These are phyloP conservation scores for Aspergillus cavernicola DNA, from an alignment of 495 filamentous ascomycete genomes.

Conservation along the genomic window DNA sequence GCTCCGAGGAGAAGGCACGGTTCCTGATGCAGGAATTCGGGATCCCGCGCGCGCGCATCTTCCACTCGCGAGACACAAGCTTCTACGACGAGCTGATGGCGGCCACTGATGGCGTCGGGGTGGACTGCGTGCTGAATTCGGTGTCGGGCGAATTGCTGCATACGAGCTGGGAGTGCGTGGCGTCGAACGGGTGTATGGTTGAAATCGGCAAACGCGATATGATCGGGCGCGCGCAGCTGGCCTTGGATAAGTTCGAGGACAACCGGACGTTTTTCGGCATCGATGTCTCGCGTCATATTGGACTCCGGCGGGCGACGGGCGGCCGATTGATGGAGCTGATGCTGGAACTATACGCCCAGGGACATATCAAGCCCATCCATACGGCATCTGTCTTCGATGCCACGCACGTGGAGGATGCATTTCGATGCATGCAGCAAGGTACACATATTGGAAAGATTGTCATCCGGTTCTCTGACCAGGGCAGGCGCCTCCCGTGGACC, in stretches of 20 bases:
- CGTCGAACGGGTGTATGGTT: slow-evolving; percentile 48
- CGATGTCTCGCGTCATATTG: slow-evolving; percentile 12
- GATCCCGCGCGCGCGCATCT: slow-evolving; percentile 43
- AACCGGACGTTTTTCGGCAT: slow-evolving; percentile 33
- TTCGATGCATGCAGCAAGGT: slow-evolving; percentile 45
- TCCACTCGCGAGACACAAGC: slow-evolving; percentile 44
- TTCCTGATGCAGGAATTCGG: slow-evolving; percentile 31
- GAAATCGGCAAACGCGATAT: slow-evolving; percentile 41
- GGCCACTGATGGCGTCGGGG: slow-evolving; percentile 44
- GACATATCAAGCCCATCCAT: background rate
- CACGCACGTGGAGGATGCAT: slow-evolving; percentile 42
- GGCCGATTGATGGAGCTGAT: background rate
- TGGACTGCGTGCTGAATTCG: slow-evolving; percentile 51
- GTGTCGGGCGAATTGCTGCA: slow-evolving; percentile 46
- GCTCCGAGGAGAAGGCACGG: slow-evolving; percentile 35
- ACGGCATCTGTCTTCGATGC: slow-evolving; percentile 19
- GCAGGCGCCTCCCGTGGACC: slow-evolving; percentile 3
- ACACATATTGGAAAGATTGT: slow-evolving; percentile 27
- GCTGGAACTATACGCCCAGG: background rate
- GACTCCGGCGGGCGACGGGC: background rate
- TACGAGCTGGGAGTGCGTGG: slow-evolving; percentile 51
- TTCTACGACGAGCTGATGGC: slow-evolving; percentile 43
- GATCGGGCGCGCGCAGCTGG: slow-evolving; percentile 15
- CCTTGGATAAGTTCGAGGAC: slow-evolving; percentile 33
- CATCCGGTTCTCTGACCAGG: slow-evolving; percentile 14